A percentile compares a stretch with the other conserved stretches of the same genome.
Evolutionary conservation across 352 stramenopile genomes (phyloP).

Genomic region (Elongisporangium prolatum): DNA sequence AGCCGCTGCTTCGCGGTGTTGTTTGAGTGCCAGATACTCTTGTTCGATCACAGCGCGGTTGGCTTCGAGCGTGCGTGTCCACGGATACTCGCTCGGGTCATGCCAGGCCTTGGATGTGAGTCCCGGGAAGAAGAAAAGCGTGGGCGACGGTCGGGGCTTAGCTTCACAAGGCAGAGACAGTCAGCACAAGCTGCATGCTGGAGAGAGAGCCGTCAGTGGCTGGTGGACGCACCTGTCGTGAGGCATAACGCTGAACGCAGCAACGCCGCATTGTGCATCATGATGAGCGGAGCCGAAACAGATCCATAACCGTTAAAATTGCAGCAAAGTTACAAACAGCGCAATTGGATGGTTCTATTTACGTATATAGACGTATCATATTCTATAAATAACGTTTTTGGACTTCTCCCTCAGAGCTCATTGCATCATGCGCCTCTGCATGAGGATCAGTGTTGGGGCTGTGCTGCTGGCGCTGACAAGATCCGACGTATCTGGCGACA

Average conservation of each 20-base stretch:
- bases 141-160: slow-evolving; percentile 71
- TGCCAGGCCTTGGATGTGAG: slow-evolving; percentile 65
- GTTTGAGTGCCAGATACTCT: slow-evolving; percentile 52
- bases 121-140: slow-evolving; percentile 76
- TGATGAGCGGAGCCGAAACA: too few species aligned
- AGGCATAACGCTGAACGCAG: slow-evolving; percentile 74
- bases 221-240: slow-evolving; percentile 48
- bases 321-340: too few species aligned
- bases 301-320: too few species aligned
- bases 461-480: not conserved
- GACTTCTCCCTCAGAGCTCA: too few species aligned
- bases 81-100: slow-evolving; percentile 49
- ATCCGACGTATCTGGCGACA: not conserved
- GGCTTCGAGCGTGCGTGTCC: slow-evolving; percentile 43
- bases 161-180: slow-evolving; percentile 16
- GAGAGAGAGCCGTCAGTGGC: not conserved
- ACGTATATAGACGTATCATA: too few species aligned
- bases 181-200: not conserved
- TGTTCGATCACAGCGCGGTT: slow-evolving; percentile 54
- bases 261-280: slow-evolving; percentile 49
- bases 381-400: too few species aligned
- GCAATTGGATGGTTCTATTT: too few species aligned
- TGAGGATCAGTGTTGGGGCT: not conserved
- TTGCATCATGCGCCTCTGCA: not conserved
- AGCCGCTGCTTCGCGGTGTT: slow-evolving; percentile 19